Evolutionary conservation across 1,139 yeast species (phyloP).

Genomic region (Yamadazyma kanchanaburiensis): DNA sequence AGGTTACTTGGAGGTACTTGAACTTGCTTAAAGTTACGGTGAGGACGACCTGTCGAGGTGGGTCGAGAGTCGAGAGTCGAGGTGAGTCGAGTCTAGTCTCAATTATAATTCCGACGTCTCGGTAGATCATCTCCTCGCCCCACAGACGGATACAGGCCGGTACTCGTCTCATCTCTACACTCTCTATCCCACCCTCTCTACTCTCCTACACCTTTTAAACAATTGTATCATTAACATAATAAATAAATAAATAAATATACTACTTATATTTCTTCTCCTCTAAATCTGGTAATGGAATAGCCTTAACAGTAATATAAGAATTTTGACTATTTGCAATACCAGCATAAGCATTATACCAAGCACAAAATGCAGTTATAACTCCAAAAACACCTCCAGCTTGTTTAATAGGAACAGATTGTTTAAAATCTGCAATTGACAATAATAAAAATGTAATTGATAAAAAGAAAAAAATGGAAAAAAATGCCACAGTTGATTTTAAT

Average conservation of each 20-base stretch:
- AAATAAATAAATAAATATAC: conserved; percentile 8
- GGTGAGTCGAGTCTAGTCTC: no score
- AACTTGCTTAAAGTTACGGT: no score
- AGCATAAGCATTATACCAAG: conserved; percentile 92
- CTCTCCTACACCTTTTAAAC: conserved; percentile 1
- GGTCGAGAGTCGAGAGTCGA: no score
- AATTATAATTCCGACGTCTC: no score
- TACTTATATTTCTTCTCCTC: conserved; percentile 13
- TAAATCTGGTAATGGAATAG: conserved; percentile 33
- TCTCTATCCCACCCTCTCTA: no score
- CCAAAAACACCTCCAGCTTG: conserved; percentile 84
- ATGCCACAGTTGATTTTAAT: conserved; percentile 75
- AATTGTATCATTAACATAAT: conserved; percentile 7
- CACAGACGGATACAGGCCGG: no score
- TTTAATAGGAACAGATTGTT: conserved; percentile 24
- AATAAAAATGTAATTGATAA: conserved; percentile 66
- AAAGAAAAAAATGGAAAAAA: conserved; percentile 63
- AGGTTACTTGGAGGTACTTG: no score
- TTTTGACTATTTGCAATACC: conserved; percentile 77
- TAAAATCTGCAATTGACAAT: conserved; percentile 56
- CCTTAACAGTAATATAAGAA: conserved; percentile 58
- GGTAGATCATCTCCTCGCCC: no score
- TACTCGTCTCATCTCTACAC: no score
- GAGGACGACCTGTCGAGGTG: no score
- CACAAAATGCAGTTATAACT: conserved; percentile 70